Base-by-base conservation (phyloP, 169 alveolate genomes). In the Plasmodium coatneyi region DNA sequence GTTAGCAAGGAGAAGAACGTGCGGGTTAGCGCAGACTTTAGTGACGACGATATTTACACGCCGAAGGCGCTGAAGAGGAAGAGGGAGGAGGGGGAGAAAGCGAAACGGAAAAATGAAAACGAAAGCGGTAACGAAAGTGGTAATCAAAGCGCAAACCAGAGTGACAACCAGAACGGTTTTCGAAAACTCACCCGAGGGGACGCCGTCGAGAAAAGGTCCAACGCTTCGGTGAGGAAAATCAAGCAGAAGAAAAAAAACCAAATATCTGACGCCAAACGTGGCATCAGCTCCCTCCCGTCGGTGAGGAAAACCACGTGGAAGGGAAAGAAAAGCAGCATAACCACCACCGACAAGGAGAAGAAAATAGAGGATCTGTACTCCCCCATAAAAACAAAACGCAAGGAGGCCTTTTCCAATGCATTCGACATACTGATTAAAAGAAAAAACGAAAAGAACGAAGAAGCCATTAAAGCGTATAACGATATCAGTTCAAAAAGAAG, bases 371-470 rank as follows among this genome's bases (percentile, higher is more conserved):
- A 34, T 9, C 30, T 4, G 9, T 28, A 72, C 6, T 72, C 81
- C 7, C 54, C 74, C 76, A 72, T 25, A 30, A 12, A 32, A 28
- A 32, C 76, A 25, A 84, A 84, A 52, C 78, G 74, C 14, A 71
- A 84, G 41, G 83, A 46, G 2, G 84, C 80, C 14, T 84, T 84
- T 22, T 84, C 92, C 19, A 84, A 84, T 22, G 92, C 92, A 6
- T 84, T 72, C 56, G 92, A 84, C 9, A 49, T 84, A 6, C 78
- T 84, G 19, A 79, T 84, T 1, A 84, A 84, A 43, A 36, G 92
- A 74, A 84, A 84, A 74, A 49, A 84, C 60, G 92, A 84, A 34
- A 76, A 84, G 25, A 84, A 84, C 32, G 92, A 84, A 74, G 92
- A 84, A 22, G 92, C 92, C 52, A 84, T 84, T 30, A 46, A 84